Conservation (phyloP, 306 rosid species). For the Urtica urens region DNA sequence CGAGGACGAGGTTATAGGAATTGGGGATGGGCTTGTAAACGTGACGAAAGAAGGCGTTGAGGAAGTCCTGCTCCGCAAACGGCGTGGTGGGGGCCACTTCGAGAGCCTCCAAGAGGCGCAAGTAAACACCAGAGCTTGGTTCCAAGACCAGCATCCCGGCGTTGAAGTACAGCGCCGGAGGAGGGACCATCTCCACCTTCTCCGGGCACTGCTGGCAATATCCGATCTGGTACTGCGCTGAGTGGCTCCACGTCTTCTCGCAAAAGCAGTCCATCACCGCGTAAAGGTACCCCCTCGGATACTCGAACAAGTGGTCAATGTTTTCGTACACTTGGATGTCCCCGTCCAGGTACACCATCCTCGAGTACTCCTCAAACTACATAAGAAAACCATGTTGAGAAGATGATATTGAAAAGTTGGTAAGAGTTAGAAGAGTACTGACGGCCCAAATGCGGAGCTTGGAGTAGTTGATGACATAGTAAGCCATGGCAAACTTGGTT, state of each 20-base stretch:
- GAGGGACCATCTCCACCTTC: slow-evolving; percentile 25
- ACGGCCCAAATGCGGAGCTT: slow-evolving; percentile 61
- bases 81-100: slow-evolving; percentile 23
- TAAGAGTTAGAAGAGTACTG: not conserved
- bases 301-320: slow-evolving; percentile 36
- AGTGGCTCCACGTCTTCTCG: slow-evolving; percentile 35
- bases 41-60: slow-evolving; percentile 37
- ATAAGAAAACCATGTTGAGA: not conserved
- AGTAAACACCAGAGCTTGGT: slow-evolving; percentile 22
- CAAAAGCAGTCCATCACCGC: slow-evolving; percentile 50
- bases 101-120: slow-evolving; percentile 21
- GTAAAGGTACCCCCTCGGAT: slow-evolving; percentile 23
- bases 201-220: slow-evolving; percentile 51
- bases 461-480: slow-evolving; percentile 51
- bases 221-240: slow-evolving; percentile 31
- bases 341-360: slow-evolving; percentile 38
- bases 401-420: not conserved
- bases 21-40: slow-evolving; percentile 32
- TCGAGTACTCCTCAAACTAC: slow-evolving; percentile 41
- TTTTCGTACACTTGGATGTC: slow-evolving; percentile 44
- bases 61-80: slow-evolving; percentile 42
- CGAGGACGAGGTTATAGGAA: slow-evolving; percentile 33
- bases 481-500: slow-evolving; percentile 39
- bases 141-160: slow-evolving; percentile 39
- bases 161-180: slow-evolving; percentile 38